Evolutionary conservation across 768 basidiomycete genomes (phyloP).

Genomic region (Tricholoma sp.): DNA sequence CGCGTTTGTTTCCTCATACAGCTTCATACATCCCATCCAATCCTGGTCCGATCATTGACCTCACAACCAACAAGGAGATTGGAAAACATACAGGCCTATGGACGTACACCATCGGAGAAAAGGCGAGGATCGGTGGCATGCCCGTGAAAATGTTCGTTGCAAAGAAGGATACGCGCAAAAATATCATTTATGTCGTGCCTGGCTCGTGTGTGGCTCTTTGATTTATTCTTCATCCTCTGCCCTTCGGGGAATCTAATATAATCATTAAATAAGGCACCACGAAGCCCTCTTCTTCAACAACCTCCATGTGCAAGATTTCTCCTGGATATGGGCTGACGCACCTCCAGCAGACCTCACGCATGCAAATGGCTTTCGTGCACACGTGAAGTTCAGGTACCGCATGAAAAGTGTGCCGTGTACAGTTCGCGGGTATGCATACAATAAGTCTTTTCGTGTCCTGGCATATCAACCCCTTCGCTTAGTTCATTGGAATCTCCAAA

Average conservation of each 20-base stretch:
- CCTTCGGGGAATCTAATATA: background rate
- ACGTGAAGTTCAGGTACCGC: constrained; percentile 66
- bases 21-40: constrained; percentile 72
- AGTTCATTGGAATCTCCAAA: constrained; percentile 7
- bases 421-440: constrained; percentile 39
- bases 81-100: constrained; percentile 73
- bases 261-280: constrained; percentile 43
- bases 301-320: constrained; percentile 45
- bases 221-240: background rate
- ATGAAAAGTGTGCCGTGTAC: constrained; percentile 52
- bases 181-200: constrained; percentile 73
- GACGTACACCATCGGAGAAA: constrained; percentile 84
- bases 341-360: constrained; percentile 43
- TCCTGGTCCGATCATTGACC: constrained; percentile 64
- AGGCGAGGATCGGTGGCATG: constrained; percentile 61
- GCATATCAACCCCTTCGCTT: constrained; percentile 5
- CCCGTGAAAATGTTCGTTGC: constrained; percentile 64
- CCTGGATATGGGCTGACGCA: constrained; percentile 72
- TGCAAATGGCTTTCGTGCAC: constrained; percentile 40
- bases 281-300: constrained; percentile 42
- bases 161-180: constrained; percentile 54
- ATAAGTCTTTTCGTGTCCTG: background rate
- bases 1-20: constrained; percentile 23
- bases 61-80: constrained; percentile 46
- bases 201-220: constrained; percentile 45